phyloP scores from a whole-genome alignment of 805 yeast species.

The Lachancea nothofagi region DNA sequence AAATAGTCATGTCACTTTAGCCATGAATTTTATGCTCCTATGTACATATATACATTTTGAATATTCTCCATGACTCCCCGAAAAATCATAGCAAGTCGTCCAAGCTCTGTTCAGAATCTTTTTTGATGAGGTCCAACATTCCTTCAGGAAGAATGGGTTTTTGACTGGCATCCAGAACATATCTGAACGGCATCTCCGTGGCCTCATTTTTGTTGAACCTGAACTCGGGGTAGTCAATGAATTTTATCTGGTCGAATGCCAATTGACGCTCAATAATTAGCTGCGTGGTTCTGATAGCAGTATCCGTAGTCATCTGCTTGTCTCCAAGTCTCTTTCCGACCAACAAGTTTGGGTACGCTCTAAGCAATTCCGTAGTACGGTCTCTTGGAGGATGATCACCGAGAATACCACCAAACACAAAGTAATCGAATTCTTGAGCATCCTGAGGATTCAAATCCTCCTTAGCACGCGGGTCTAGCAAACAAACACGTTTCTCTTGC shows the following conservation, averaged over 20 bases:
- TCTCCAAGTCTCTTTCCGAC: constrained; percentile 82
- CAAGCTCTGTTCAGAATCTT: constrained; percentile 77
- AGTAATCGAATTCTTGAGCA: constrained; percentile 62
- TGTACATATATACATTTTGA: constrained; percentile 2
- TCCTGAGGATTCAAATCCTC: constrained; percentile 72
- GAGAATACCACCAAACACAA: constrained; percentile 92
- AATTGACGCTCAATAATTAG: constrained; percentile 56
- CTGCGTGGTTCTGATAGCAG: constrained; percentile 91
- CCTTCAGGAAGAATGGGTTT: constrained; percentile 88
- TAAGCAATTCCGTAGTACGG: constrained; percentile 82
- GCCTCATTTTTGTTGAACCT: constrained; percentile 83
- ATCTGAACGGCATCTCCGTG: constrained; percentile 97
- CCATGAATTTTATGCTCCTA: background rate
- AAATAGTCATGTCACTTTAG: background rate
- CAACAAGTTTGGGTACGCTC: constrained; percentile 61
- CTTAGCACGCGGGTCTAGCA: constrained; percentile 84
- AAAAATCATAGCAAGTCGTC: constrained; percentile 47
- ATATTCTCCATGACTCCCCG: constrained; percentile 1
- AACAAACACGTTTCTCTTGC: constrained; percentile 53
- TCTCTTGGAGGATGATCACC: constrained; percentile 92
- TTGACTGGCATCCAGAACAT: constrained; percentile 55
- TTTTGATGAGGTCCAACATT: constrained; percentile 78
- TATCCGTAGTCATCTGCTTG: constrained; percentile 95
- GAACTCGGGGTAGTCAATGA: constrained; percentile 91
- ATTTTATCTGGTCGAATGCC: constrained; percentile 66